Evolutionary conservation across 2,329 filamentous ascomycete genomes (phyloP).

Genomic region (Hypomyces rosellus): DNA sequence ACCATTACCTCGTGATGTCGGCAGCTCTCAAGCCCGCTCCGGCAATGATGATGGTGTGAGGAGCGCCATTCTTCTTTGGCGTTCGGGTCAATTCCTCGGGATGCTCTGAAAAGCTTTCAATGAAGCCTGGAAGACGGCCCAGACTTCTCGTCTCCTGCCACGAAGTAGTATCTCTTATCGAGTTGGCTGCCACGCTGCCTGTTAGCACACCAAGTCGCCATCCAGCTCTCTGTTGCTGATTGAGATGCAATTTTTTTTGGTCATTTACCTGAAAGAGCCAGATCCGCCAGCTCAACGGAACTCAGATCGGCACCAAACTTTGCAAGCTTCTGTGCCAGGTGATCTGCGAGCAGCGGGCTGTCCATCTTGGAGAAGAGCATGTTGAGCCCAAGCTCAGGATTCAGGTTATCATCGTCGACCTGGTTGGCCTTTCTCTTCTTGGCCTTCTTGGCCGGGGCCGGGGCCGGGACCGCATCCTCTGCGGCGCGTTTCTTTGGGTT

Average conservation of each 20-base stretch:
- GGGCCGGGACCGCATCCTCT: constrained; percentile 37
- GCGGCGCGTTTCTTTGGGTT: constrained; percentile 51
- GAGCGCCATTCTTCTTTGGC: constrained; percentile 62
- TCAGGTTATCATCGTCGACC: constrained; percentile 51
- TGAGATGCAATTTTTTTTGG: neutral
- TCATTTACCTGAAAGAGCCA: constrained; percentile 67
- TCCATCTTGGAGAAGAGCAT: constrained; percentile 77
- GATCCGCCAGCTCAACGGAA: constrained; percentile 74
- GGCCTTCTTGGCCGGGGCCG: constrained; percentile 32
- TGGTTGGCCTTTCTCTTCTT: constrained; percentile 48
- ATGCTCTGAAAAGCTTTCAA: constrained; percentile 60
- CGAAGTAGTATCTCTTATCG: constrained; percentile 72
- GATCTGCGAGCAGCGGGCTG: constrained; percentile 73
- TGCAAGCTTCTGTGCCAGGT: constrained; percentile 72
- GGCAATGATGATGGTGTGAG: constrained; percentile 86
- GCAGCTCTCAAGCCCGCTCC: constrained; percentile 79
- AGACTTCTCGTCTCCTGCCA: constrained; percentile 62
- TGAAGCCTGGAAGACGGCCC: constrained; percentile 69
- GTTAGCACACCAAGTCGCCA: constrained; percentile 6
- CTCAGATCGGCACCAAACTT: constrained; percentile 77
- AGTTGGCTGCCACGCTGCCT: constrained; percentile 46
- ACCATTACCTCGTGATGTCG: constrained; percentile 65
- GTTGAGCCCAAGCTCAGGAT: constrained; percentile 71
- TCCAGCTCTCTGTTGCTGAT: neutral
- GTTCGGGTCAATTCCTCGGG: constrained; percentile 56